Evolutionary conservation across 805 yeast genomes (phyloP), one percentile per base, ranked within the genome.

Genomic region (Citeromyces matritensis): DNA sequence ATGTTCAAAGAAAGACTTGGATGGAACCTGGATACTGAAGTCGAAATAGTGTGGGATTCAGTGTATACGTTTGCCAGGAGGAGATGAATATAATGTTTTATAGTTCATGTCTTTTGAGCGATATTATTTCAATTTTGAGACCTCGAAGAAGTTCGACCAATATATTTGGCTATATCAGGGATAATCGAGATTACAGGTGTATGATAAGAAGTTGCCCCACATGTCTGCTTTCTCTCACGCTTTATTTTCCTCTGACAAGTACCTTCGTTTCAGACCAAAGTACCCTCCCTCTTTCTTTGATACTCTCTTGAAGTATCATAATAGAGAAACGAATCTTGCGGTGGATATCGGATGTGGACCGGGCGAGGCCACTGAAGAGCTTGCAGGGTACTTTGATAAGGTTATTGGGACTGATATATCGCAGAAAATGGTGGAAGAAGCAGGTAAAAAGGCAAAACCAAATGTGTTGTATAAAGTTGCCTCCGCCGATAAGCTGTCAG

Each of bases 321-420:
- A 49, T 4, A 47, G 41, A 2, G 35, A 38, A n/a, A 38, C 43
- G 2, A 32, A 46, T 1, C 37, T 57, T n/a, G 66, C 73, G 3
- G 19, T 81, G 9, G 95, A 84, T 51, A 53, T 77, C 4, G 94
- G 91, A 0, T 77, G 85, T 49, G 94, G 94, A 1, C 69, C 91
- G 0, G 93, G 93, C 0, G 72, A 72, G 37, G 88, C 77, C 1
- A 65, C 86, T 0, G 58, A 64, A 35, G 69, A 71, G 27, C 44
- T 76, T 24, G 41, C 62, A 3, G 39, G 51, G 1, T 48, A 54
- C 31, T 72, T 74, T 40, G 46, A 58, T n/a, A 39, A 50, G 12
- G 69, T 72, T 1, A 53, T 73, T 17, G 93, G 88, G 1, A 55
- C 73, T 1, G 94, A 81, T 46, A 55, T 67, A 3, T 72, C 83